Base-by-base conservation (phyloP, 306 rosid genomes). In the Arachis stenosperma region DNA sequence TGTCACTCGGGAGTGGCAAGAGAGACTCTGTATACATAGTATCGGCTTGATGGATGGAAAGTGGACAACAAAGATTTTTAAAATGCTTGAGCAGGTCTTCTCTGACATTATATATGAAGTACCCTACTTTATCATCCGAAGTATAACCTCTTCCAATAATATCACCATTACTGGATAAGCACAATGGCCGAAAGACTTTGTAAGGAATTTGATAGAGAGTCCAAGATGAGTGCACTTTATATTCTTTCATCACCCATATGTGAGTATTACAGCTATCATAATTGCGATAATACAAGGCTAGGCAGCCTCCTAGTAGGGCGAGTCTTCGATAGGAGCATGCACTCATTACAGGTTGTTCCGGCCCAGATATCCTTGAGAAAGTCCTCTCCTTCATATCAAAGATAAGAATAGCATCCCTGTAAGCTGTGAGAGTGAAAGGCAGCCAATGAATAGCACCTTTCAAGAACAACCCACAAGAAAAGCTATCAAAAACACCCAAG, bases 231-330 rank as follows among this genome's bases (percentile, higher is more conserved):
- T 12, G 7, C 17, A 50, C 55, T 12, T 50, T 50, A 12, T 50
- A 50, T 50, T 50, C 55, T 50, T 12, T 50, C 55, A 50, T 50
- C 55, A 13, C 55, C 55, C 55, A 50, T 33, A 33, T 33, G 3
- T 33, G 0, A 22, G 27, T 22, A 0, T 33, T 33, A 4, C 4
- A 33, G 3, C 0, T 2, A 33, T 33, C 4, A 0, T 33, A 0
- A 4, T 33, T 3, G 2, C 5, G 1, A 3, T 1, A 50, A 13
- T 50, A 13, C 55, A 50, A 50, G 17, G 17, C 55, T 50, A 50
- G 55, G 55, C 55, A 50, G 6, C 55, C 55, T 50, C 15, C 55
- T 15, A 50, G 17, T 1, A 12, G 15, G 5, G 11, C 15, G 6
- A 50, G 55, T 22, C 27, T 11, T 13, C 0, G 55, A 14, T 1